phyloP scores from a whole-genome alignment of 768 basidiomycete genomes.

The Cyclocybe cylindracea region DNA sequence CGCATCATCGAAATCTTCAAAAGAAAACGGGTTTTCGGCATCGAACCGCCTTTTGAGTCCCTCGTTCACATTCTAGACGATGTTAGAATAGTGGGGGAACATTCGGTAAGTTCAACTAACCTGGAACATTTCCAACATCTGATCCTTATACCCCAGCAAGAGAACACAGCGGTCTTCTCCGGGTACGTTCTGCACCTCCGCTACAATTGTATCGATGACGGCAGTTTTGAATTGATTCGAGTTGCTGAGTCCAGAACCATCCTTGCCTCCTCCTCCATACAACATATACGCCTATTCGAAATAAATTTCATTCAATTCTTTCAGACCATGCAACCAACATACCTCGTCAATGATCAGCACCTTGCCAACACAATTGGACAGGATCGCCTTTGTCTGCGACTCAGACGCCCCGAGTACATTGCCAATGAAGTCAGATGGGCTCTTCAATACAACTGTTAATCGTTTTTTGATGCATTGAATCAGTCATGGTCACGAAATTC shows the following conservation, averaged over 20 bases:
- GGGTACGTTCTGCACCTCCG: constrained; percentile 68
- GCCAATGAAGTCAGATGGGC: constrained; percentile 72
- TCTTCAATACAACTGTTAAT: constrained; percentile 59
- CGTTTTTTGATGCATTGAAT: no score
- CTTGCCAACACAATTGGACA: constrained; percentile 60
- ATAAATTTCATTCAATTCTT: not conserved
- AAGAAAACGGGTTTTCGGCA: constrained; percentile 67
- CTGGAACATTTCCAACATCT: constrained; percentile 76
- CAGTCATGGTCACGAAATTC: no score
- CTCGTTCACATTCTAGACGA: constrained; percentile 65
- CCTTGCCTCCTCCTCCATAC: constrained; percentile 44
- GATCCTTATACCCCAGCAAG: constrained; percentile 61
- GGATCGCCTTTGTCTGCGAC: constrained; percentile 62
- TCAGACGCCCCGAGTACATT: constrained; percentile 60
- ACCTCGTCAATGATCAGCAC: constrained; percentile 75
- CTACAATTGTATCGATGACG: constrained; percentile 75
- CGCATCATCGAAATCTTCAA: constrained; percentile 59
- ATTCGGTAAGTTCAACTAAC: constrained; percentile 26
- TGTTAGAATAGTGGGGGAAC: not conserved
- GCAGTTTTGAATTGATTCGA: constrained; percentile 61
- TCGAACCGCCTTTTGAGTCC: constrained; percentile 67
- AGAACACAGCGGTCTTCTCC: constrained; percentile 74
- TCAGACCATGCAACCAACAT: constrained; percentile 3
- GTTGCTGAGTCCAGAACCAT: constrained; percentile 15
- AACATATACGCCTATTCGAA: constrained; percentile 65